Evolutionary conservation across 805 yeast genomes (phyloP), one percentile per base, ranked within the genome.

Genomic region (Candida morakotiae): DNA sequence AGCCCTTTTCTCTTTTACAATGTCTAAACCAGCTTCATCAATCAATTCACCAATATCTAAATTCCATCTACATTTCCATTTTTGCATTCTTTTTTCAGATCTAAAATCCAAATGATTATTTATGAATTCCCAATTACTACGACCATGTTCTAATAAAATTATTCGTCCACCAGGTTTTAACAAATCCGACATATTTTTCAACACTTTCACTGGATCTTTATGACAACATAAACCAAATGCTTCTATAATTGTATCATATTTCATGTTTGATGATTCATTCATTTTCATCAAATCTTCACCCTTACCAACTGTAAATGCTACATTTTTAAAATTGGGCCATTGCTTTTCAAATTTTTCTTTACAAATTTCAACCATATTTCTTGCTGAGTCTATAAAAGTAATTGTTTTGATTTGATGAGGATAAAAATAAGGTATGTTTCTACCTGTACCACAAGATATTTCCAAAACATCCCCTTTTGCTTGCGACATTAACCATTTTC

Each of bases 1-100:
- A 15, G 79, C 79, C 46, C 95, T 70, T 44, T 77, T 78, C 51
- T 86, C 91, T 47, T 78, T 80, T 2, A 88, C 86, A 30, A 93
- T 75, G 46, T 84, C 89, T 39, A 93, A 67, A 0, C 95, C 95
- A 5, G 95, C 81, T 41, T 79, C 79, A 54, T 84, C 89, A 19
- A 93, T 72, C 28, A 93, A 69, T 49, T 83, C 94, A 17, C 89
- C 95, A 47, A 93, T 86, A 55, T 93, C 98, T 45, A 93, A 66
- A 55, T 93, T 93, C 97, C 98, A 93, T 53, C 98, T 71, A 60
- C 98, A 93, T 1, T 96, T 98, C 97, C 98, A 93, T 3, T 82
- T 79, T 41, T 83, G 77, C 64, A 89, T 76, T 60, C 96, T 81
- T 48, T 78, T 76, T 43, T 79, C 88, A 3, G 96, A 89, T 44